A percentile compares a stretch with the other conserved stretches of the same genome.
Evolutionary conservation across 805 yeast species (phyloP).

Genomic region (Cyberlindnera euphorbiae): DNA sequence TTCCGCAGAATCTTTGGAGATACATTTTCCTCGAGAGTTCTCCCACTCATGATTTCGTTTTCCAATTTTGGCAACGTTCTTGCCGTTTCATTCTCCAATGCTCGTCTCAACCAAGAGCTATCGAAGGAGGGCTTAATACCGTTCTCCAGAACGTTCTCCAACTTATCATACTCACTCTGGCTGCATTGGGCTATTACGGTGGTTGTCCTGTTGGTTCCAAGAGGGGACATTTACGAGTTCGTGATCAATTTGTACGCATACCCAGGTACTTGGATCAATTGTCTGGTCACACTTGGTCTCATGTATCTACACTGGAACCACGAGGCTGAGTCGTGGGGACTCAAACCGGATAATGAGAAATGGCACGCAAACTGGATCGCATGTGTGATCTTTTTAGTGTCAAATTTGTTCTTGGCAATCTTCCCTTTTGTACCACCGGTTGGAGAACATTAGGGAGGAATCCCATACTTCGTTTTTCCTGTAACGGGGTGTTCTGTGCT

Average conservation of each 20-base stretch:
- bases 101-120: conserved; percentile 53
- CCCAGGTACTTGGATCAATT: conserved; percentile 58
- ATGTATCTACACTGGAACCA: conserved; percentile 43
- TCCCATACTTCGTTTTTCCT: conserved; percentile 59
- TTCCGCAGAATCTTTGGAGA: conserved; percentile 56
- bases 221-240: conserved; percentile 59
- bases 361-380: conserved; percentile 28
- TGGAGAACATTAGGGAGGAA: conserved; percentile 21
- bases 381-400: conserved; percentile 35
- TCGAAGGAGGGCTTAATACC: conserved; percentile 50
- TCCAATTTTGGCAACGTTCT: conserved; percentile 62
- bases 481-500: conserved; percentile 46
- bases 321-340: conserved; percentile 38
- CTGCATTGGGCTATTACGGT: conserved; percentile 56
- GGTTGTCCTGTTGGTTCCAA: conserved; percentile 48
- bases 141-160: conserved; percentile 40
- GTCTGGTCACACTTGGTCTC: conserved; percentile 48
- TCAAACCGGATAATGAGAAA: conserved; percentile 14
- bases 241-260: conserved; percentile 58
- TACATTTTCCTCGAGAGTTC: conserved; percentile 40
- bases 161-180: conserved; percentile 39
- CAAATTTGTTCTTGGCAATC: conserved; percentile 47
- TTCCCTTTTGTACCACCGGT: conserved; percentile 58
- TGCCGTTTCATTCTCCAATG: conserved; percentile 59
- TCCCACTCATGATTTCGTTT: conserved; percentile 54